Evolutionary conservation across 2,329 filamentous ascomycete species (phyloP).

Genomic region (Sarocladium kiliense): DNA sequence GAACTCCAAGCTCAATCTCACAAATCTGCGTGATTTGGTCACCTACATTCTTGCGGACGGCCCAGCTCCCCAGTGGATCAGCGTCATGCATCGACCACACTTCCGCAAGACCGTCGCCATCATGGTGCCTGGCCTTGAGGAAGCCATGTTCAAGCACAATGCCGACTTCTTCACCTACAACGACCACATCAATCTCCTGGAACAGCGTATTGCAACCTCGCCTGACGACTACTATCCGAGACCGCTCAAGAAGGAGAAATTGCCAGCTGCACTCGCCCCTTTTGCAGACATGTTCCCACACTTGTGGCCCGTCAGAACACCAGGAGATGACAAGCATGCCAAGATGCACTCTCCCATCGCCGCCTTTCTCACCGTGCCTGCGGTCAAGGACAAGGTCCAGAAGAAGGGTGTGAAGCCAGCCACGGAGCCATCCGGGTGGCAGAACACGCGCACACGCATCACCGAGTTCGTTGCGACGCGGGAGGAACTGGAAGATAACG

Average conservation of each 20-base stretch:
- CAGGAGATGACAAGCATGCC: slow-evolving; percentile 75
- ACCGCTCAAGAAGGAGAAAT: slow-evolving; percentile 41
- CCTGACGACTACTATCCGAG: slow-evolving; percentile 58
- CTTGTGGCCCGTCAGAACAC: slow-evolving; percentile 83
- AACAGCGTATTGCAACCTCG: slow-evolving; percentile 31
- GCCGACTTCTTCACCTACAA: slow-evolving; percentile 46
- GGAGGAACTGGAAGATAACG: slow-evolving; percentile 74
- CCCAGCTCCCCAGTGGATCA: slow-evolving; percentile 59
- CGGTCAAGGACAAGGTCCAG: slow-evolving; percentile 60
- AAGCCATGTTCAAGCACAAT: slow-evolving; percentile 74
- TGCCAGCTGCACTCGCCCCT: slow-evolving; percentile 53
- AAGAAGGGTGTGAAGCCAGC: slow-evolving; percentile 56
- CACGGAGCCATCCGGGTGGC: slow-evolving; percentile 60
- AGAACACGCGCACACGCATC: slow-evolving; percentile 73
- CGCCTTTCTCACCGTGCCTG: slow-evolving; percentile 72
- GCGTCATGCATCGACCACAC: slow-evolving; percentile 55
- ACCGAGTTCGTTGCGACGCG: slow-evolving; percentile 69
- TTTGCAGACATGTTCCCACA: slow-evolving; percentile 81
- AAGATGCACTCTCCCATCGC: slow-evolving; percentile 84
- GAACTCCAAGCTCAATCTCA: slow-evolving; percentile 56
- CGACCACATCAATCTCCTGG: slow-evolving; percentile 23
- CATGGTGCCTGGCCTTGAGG: slow-evolving; percentile 88
- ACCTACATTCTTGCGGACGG: slow-evolving; percentile 65
- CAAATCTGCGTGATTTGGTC: slow-evolving; percentile 57
- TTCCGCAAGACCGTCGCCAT: slow-evolving; percentile 79